Percentiles rank a stretch among this genome's conserved stretches.
Conservation (phyloP, 352 stramenopile genomes). For the Blastocystis sp. region DNA sequence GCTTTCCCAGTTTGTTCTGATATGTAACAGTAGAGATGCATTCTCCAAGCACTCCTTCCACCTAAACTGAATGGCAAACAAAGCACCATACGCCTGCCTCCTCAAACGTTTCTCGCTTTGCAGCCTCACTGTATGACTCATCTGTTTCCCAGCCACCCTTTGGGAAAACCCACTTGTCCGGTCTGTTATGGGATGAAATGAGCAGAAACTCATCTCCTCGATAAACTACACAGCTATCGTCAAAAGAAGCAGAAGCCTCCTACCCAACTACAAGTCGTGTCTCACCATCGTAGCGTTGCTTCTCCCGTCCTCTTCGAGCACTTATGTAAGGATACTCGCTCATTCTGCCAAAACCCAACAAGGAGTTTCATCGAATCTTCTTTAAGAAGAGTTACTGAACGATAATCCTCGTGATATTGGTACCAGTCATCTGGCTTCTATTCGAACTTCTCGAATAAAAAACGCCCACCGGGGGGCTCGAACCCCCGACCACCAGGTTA, state of each 20-base stretch:
- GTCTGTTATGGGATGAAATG: slow-evolving; percentile 80
- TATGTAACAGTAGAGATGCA: slow-evolving; percentile 46
- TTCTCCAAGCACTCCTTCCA: background rate
- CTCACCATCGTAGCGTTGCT: slow-evolving; percentile 72
- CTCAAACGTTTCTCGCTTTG: slow-evolving; percentile 83
- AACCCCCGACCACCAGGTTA: slow-evolving; percentile 34
- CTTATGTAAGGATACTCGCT: slow-evolving; percentile 64
- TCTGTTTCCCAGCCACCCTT: slow-evolving; percentile 91
- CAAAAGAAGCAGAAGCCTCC: slow-evolving; percentile 47
- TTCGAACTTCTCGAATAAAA: background rate
- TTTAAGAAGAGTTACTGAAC: background rate
- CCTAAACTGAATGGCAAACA: background rate
- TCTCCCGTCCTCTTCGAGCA: slow-evolving; percentile 70
- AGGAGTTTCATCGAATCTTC: slow-evolving; percentile 22
- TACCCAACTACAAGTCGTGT: slow-evolving; percentile 71
- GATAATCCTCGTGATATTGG: too few species aligned
- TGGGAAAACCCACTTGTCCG: slow-evolving; percentile 85
- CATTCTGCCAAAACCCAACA: background rate
- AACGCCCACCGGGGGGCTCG: slow-evolving; percentile 16
- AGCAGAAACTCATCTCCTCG: slow-evolving; percentile 70
- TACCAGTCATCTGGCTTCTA: too few species aligned
- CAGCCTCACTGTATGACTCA: slow-evolving; percentile 81
- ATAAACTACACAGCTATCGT: slow-evolving; percentile 7
- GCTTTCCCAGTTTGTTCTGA: slow-evolving; percentile 42
- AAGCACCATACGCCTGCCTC: slow-evolving; percentile 76